Evolutionary conservation across 176 grass and related monocot species (phyloP), one percentile per base, ranked within the genome.

Genomic region (Saccharum officinarum): DNA sequence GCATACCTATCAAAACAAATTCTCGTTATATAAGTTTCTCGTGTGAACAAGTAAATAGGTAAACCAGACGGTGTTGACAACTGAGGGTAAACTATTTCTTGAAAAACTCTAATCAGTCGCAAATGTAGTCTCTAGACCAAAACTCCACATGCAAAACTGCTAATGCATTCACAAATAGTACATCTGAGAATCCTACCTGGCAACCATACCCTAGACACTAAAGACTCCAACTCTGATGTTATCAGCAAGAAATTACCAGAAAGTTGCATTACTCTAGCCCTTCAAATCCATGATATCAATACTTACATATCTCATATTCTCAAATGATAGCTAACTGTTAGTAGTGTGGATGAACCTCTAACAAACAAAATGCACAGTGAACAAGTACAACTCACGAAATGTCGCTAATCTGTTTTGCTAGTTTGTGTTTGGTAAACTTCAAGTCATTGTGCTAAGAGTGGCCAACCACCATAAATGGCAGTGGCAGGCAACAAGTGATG

Each of bases 1-100:
- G 83, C 89, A 91, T 98, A 98, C 33, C 97, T 98, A 78, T 69
- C 67, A 75, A 83, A 85, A 79, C 17, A 77, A 85, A 74, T 33
- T 49, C 71, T 71, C 22, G 59, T 71, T 33, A 61, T 61, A 91
- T 25, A 75, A 42, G 12, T 81, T 66, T 39, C 30, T 49, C 67
- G 18, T 11, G 10, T n/a, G 18, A 84, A 69, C 62, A 78, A 64
- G 41, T 83, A 76, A 77, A 86, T 28, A 18, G 39, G 39, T 57
- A 79, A 10, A 57, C 22, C 11, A 25, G 52, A 88, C 69, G 77
- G 41, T 63, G 44, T 76, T 14, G 8, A 52, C 5, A 61, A 17
- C 70, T 30, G 42, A 14, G 23, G 62, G 61, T 67, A 85, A 73
- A 47, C 65, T 75, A 12, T 79, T 55, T 80, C 52, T 18, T 73